phyloP scores from a whole-genome alignment of 1,284 basidiomycete species.

The Ganoderma boninense region DNA sequence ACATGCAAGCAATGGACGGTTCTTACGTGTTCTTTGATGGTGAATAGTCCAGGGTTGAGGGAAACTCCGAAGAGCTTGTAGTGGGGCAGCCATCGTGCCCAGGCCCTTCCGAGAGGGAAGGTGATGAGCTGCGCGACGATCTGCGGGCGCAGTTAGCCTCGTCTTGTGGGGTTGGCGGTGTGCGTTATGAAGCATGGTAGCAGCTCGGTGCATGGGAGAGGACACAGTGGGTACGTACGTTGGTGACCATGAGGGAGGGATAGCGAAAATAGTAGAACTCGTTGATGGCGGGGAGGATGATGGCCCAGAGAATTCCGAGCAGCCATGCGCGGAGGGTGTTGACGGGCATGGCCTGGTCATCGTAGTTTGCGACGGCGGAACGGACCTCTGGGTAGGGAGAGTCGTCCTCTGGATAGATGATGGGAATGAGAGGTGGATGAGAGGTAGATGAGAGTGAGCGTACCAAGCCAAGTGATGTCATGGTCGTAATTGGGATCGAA shows the following conservation, averaged over 20 bases:
- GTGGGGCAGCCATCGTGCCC: slow-evolving; percentile 62
- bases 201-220: not conserved
- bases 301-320: slow-evolving; percentile 54
- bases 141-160: slow-evolving; percentile 31
- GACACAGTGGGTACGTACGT: slow-evolving; percentile 28
- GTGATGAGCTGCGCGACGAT: slow-evolving; percentile 67
- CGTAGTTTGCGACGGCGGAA: slow-evolving; percentile 45
- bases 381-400: slow-evolving; percentile 47
- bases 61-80: slow-evolving; percentile 58
- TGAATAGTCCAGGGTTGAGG: slow-evolving; percentile 74
- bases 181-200: not conserved
- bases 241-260: slow-evolving; percentile 56
- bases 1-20: not conserved
- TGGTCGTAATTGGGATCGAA: slow-evolving; percentile 42
- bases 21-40: slow-evolving; percentile 71
- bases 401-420: slow-evolving; percentile 37
- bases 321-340: slow-evolving; percentile 70
- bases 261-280: slow-evolving; percentile 77
- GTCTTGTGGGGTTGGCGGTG: not conserved
- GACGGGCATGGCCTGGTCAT: slow-evolving; percentile 44
- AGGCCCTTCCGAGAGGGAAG: slow-evolving; percentile 65
- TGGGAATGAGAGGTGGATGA: not conserved
- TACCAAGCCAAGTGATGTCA: slow-evolving; percentile 39
- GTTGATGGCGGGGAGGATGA: slow-evolving; percentile 64
- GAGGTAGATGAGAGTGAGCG: slow-evolving; percentile 10